Evolutionary conservation across 192 early-diverging fungal genomes (phyloP).

Genomic region (Dissophora globulifera): DNA sequence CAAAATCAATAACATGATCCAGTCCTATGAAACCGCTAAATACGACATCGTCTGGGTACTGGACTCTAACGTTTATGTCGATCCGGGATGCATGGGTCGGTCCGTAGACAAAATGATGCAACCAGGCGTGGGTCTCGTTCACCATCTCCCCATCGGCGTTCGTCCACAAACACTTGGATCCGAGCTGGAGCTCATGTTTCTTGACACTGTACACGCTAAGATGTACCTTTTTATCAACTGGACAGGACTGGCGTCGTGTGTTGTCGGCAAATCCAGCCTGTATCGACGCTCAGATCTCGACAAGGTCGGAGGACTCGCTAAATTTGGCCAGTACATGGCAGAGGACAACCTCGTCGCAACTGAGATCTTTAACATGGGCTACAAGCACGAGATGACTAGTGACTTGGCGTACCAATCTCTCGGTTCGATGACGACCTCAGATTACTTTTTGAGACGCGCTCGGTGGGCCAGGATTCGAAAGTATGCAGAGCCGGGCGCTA

Average conservation of each 20-base stretch:
- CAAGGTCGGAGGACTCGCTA: conserved; percentile 78
- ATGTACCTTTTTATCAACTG: conserved; percentile 96
- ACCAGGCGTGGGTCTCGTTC: conserved; percentile 87
- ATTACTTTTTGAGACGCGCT: conserved; percentile 87
- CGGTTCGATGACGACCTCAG: conserved; percentile 73
- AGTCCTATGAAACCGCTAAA: conserved; percentile 77
- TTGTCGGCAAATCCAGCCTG: conserved; percentile 95
- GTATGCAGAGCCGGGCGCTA: conserved; percentile 90
- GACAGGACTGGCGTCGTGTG: conserved; percentile 82
- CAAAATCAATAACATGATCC: conserved; percentile 94
- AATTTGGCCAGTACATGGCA: conserved; percentile 92
- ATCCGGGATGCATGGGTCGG: conserved; percentile 79
- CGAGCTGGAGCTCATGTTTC: conserved; percentile 85
- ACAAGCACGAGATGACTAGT: conserved; percentile 85
- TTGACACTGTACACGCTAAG: conserved; percentile 92
- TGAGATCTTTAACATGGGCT: conserved; percentile 83
- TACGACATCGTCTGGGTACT: conserved; percentile 94
- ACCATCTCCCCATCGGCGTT: conserved; percentile 90
- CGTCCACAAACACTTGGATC: conserved; percentile 77
- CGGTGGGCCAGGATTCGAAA: conserved; percentile 95
- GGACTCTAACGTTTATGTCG: conserved; percentile 90
- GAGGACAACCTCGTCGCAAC: conserved; percentile 97
- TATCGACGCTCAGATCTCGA: conserved; percentile 88
- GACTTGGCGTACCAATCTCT: conserved; percentile 90
- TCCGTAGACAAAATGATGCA: conserved; percentile 81